phyloP scores from a whole-genome alignment of 2,329 filamentous ascomycete species.

The Parastagonospora nodorum region DNA sequence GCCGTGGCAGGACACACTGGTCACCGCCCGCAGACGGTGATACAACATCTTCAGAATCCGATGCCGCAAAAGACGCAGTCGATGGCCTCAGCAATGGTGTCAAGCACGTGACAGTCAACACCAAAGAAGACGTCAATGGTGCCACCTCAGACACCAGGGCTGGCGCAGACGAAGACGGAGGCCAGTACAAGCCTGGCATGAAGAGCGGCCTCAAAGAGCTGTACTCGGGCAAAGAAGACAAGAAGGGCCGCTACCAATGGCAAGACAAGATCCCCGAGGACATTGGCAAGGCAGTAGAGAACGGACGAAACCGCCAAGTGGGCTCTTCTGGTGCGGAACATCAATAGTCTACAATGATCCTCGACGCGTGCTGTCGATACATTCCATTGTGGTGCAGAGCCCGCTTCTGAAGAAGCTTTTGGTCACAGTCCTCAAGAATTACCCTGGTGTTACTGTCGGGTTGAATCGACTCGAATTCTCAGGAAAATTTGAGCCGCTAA shows the following conservation, averaged over 20 bases:
- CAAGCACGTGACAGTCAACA: conserved; percentile 5
- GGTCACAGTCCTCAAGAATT: conserved; percentile 60
- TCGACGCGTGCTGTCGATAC: conserved; percentile 63
- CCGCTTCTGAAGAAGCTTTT: conserved; percentile 65
- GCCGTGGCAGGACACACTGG: too few species aligned
- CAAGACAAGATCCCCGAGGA: conserved; percentile 42
- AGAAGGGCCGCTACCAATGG: conserved; percentile 42
- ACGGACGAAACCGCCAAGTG: conserved; percentile 66
- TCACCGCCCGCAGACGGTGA: too few species aligned
- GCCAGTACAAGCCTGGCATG: conserved; percentile 42
- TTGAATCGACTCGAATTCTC: conserved; percentile 67
- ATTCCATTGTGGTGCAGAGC: conserved; percentile 70
- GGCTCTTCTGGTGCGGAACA: conserved; percentile 53
- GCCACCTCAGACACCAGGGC: conserved; percentile 5
- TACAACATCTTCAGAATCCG: not conserved
- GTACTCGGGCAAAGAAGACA: conserved; percentile 54
- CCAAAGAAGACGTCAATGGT: conserved; percentile 7
- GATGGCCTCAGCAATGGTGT: conserved; percentile 2
- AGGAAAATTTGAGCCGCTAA: conserved; percentile 66
- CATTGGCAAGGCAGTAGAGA: conserved; percentile 55
- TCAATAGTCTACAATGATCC: conserved; percentile 55
- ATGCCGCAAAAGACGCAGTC: not conserved
- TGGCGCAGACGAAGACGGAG: conserved; percentile 4
- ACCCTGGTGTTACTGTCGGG: conserved; percentile 66
- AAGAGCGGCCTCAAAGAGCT: conserved; percentile 52